Base-by-base conservation (phyloP, 805 yeast genomes). In the Saturnispora diversa region DNA sequence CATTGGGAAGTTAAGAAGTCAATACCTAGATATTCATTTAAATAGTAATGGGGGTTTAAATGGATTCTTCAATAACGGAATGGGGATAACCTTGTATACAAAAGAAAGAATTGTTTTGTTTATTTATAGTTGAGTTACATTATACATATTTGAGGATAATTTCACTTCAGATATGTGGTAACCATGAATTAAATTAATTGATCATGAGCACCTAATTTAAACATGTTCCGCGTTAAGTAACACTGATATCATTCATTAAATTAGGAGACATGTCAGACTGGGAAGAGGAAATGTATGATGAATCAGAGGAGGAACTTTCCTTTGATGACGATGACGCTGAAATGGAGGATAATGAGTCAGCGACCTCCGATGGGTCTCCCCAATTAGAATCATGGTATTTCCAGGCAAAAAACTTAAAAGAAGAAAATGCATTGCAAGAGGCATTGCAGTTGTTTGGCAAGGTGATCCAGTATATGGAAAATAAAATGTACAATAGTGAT, bases 221-320 rank as follows among this genome's bases (percentile, higher is more conserved):
- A 30, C 23, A 37, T 25, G 28, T 20, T 23, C 33, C 33, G 33
- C 33, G 33, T 30, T 11, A 30, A 24, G 12, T 17, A 16, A 11
- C 6, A 25, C 16, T 4, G 19, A 22, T 3, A 15, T n/a, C 31
- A 21, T 16, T 31, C 25, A 16, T 9, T 9, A 20, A 42, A 25
- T n/a, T n/a, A n/a, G n/a, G n/a, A n/a, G n/a, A n/a, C 13, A 62
- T 62, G 66, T 59, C 64, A 1, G 66, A 62, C 31, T 59, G 63
- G 58, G 64, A 59, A 33, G 65, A 60, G 37, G 63, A 57, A 26
- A 60, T 60, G 59, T 59, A 61, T 29, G 64, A 60, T 40, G 63
- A 55, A 24, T 44, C 47, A 16, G 63, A 59, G 29, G 66, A 58
- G 35, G 62, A 55, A 33, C 48, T 62, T 6, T 57, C 60, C 2